Conservation (phyloP, 2,329 filamentous ascomycete species). For the Myriangium duriaei region DNA sequence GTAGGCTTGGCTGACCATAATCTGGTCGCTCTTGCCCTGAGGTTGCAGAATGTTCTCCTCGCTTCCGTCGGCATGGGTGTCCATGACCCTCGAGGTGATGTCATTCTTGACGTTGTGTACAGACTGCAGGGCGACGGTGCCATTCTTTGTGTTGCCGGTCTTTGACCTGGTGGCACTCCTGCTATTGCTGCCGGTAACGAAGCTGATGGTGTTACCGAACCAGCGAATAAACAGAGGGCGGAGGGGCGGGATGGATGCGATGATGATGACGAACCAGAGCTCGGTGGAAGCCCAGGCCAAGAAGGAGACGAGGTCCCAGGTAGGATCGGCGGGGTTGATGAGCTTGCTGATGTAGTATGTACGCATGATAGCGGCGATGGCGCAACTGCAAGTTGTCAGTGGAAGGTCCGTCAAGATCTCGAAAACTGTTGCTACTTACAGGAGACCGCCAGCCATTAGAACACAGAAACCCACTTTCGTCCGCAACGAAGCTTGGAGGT, state of each 20-base stretch:
- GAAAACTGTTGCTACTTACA: neutral
- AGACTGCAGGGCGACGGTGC: slow-evolving; percentile 2
- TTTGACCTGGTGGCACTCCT: neutral
- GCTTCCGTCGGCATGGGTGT: slow-evolving; percentile 1
- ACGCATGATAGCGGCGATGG: slow-evolving; percentile 8
- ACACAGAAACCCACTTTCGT: slow-evolving; percentile 7
- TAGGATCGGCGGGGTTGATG: slow-evolving; percentile 3
- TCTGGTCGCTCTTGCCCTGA: neutral
- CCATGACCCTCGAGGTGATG: slow-evolving; percentile 5
- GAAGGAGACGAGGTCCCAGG: slow-evolving; percentile 9
- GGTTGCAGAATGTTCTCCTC: slow-evolving; percentile 7
- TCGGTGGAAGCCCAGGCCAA: slow-evolving; percentile 7
- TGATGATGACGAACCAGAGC: slow-evolving; percentile 10
- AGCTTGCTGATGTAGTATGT: slow-evolving; percentile 10
- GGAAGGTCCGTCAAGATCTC: neutral
- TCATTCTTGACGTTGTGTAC: slow-evolving; percentile 6
- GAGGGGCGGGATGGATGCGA: slow-evolving; percentile 10
- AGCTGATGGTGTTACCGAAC: slow-evolving; percentile 8
- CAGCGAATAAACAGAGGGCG: slow-evolving; percentile 10
- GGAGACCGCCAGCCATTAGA: slow-evolving; percentile 7
- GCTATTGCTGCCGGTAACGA: neutral
- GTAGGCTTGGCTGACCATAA: neutral
- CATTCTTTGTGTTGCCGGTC: slow-evolving; percentile 3
- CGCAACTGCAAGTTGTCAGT: slow-evolving; percentile 1
- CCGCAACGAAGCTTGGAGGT: slow-evolving; percentile 7